Conservation (phyloP, 2,329 filamentous ascomycete genomes). For the Penicillium sp. region DNA sequence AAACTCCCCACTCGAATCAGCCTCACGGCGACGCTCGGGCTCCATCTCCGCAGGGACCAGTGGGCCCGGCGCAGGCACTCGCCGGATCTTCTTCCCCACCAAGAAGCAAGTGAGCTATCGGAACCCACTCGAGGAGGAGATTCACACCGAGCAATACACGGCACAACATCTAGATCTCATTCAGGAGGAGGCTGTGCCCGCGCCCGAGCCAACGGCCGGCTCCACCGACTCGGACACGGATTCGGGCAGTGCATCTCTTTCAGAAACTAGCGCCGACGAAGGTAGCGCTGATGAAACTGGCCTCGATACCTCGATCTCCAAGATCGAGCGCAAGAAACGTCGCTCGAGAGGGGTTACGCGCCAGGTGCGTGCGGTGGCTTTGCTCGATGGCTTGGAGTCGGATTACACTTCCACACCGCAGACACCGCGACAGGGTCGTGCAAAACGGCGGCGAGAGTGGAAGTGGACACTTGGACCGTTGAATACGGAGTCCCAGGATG, state of each 20-base stretch:
- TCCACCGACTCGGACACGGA: constrained; percentile 25
- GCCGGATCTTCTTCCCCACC: constrained; percentile 48
- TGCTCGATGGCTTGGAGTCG: constrained; percentile 43
- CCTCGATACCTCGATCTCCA: constrained; percentile 9
- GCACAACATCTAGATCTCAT: constrained; percentile 53
- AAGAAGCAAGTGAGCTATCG: constrained; percentile 56
- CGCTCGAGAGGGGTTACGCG: constrained; percentile 30
- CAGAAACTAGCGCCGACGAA: constrained; percentile 31
- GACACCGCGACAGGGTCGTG: constrained; percentile 50
- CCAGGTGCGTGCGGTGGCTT: constrained; percentile 38
- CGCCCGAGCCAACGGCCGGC: constrained; percentile 12
- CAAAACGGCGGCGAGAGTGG: constrained; percentile 53
- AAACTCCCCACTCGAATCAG: constrained; percentile 42
- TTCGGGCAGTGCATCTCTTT: constrained; percentile 26
- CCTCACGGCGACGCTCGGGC: constrained; percentile 35
- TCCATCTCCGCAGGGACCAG: constrained; percentile 34
- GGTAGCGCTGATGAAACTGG: constrained; percentile 12
- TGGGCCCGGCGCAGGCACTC: constrained; percentile 27
- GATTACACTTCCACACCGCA: constrained; percentile 46
- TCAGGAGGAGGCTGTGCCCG: constrained; percentile 4
- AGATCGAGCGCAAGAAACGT: constrained; percentile 35
- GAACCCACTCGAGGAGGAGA: constrained; percentile 54
- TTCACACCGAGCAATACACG: constrained; percentile 52
- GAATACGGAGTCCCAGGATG: constrained; percentile 12
- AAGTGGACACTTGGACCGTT: constrained; percentile 53